phyloP scores from a whole-genome alignment of 768 basidiomycete species.

The Cubamyces sp. region DNA sequence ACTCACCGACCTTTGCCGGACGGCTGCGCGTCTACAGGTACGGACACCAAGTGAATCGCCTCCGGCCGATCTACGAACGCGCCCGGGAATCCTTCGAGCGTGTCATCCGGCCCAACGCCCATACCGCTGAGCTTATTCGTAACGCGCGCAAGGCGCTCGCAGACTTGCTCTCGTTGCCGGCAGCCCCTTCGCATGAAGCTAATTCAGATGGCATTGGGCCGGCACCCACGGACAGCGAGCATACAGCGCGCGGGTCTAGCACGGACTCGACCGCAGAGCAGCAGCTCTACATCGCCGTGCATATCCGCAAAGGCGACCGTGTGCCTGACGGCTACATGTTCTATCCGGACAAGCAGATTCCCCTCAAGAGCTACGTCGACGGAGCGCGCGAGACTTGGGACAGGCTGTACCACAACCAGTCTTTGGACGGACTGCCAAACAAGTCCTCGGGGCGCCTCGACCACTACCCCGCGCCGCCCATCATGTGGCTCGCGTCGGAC shows the following conservation, averaged over 20 bases:
- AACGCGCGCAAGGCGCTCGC: constrained; percentile 52
- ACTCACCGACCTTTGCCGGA: background rate
- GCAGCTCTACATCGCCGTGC: constrained; percentile 53
- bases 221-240: background rate
- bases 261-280: background rate
- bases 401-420: constrained; percentile 37
- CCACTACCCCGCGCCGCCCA: constrained; percentile 35
- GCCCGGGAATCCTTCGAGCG: constrained; percentile 51
- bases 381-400: constrained; percentile 48
- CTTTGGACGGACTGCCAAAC: constrained; percentile 1
- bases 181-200: constrained; percentile 1
- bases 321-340: constrained; percentile 10
- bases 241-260: background rate
- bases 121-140: constrained; percentile 50
- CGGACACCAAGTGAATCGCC: constrained; percentile 55
- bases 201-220: background rate
- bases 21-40: constrained; percentile 44
- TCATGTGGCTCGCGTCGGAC: constrained; percentile 67
- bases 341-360: constrained; percentile 41
- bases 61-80: constrained; percentile 55
- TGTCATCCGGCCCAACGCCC: constrained; percentile 57
- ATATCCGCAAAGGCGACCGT: constrained; percentile 69
- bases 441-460: constrained; percentile 22
- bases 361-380: constrained; percentile 50
- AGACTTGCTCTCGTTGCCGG: constrained; percentile 29